Evolutionary conservation across 2,329 filamentous ascomycete species (phyloP), one percentile per base, ranked within the genome.

Genomic region (Colletotrichum sp.): DNA sequence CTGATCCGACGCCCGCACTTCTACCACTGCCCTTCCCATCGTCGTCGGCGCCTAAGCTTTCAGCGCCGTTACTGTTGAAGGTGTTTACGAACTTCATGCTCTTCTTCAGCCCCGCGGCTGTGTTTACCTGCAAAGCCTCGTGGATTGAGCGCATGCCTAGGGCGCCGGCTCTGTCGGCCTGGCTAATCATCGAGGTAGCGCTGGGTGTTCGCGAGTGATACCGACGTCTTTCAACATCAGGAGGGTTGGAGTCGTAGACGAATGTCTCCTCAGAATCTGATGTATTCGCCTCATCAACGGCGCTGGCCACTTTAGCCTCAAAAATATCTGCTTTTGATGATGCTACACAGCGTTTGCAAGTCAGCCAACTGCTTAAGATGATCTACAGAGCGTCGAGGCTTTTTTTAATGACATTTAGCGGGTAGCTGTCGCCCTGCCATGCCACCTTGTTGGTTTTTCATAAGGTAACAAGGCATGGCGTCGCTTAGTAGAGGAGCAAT

Each of bases 231-330:
- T 93, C 91, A 66, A 82, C 85, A 78, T 94, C 92, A 67, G 95
- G 94, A 12, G 96, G 97, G 81, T 99, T 99, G 30, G 97, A 99
- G 84, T 99, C 97, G 86, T 99, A 99, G 18, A 99, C 97, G 84
- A 99, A 99, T 0, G 97, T 99, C 85, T 99, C 97, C 81, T 98
- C 97, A 2, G 96, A 99, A 83, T 99, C 97, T 8, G 96, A 98
- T 15, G 96, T 98, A 84, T 98, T 95, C 60, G 95, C 96, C 84
- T 99, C 96, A 83, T 99, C 96, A 68, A 99, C 96, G 10, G 96
- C 96, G 83, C 93, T 98, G 67, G 96, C 96, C 79, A 99, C 96
- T 82, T 98, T 98, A 79, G 96, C 96, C 87, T 99, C 97, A 83
- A 99, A 99, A 67, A 99, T 96, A 85, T 99, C 97, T 82, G 97